Evolutionary conservation across 805 yeast genomes (phyloP).

Genomic region (Soucietia sequanensis): DNA sequence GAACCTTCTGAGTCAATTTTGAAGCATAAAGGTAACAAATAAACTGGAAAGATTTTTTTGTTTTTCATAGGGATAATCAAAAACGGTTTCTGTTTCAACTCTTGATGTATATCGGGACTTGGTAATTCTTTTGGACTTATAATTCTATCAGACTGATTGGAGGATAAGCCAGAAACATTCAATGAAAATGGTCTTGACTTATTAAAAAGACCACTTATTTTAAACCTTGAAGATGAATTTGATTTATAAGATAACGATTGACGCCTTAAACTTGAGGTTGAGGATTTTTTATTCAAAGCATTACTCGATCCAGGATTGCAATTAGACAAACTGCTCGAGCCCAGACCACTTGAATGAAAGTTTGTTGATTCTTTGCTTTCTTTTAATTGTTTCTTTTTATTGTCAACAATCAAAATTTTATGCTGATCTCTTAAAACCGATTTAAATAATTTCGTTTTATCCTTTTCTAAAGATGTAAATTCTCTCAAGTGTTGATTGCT

Average conservation of each 20-base stretch:
- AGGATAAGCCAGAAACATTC: conserved; percentile 34
- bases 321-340: background rate
- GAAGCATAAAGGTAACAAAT: conserved; percentile 47
- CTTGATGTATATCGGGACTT: conserved; percentile 38
- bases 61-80: conserved; percentile 46
- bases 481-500: conserved; percentile 39
- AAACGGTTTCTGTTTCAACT: conserved; percentile 50
- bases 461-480: conserved; percentile 22
- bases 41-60: conserved; percentile 51
- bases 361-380: conserved; percentile 10
- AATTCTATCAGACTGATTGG: conserved; percentile 41
- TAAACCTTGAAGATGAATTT: conserved; percentile 41
- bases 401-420: conserved; percentile 27
- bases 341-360: background rate
- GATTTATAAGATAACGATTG: conserved; percentile 42
- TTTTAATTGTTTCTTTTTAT: conserved; percentile 27
- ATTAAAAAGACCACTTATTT: conserved; percentile 56
- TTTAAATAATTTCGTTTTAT: conserved; percentile 26
- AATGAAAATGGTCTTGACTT: conserved; percentile 63
- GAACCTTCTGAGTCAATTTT: conserved; percentile 45
- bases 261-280: conserved; percentile 29
- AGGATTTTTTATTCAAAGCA: conserved; percentile 25
- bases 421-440: conserved; percentile 31
- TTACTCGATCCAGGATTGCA: background rate
- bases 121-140: conserved; percentile 62